These are phyloP conservation scores for Lentinula aciculospora DNA, from an alignment of 768 basidiomycete species.

Conservation along the genomic window DNA sequence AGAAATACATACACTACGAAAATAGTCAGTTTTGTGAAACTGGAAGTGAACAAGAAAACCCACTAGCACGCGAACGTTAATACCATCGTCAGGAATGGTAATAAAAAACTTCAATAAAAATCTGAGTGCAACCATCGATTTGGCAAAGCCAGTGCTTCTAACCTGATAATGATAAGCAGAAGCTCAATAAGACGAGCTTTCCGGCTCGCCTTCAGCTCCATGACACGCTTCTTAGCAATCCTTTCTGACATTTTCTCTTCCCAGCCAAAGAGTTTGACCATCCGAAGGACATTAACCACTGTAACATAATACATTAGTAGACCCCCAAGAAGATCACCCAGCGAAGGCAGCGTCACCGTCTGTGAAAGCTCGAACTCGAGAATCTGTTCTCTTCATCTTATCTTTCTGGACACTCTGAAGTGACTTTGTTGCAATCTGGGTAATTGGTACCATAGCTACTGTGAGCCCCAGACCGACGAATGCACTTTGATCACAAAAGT, in stretches of 20 bases:
- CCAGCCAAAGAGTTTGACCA: constrained; percentile 71
- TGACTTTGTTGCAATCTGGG: constrained; percentile 30
- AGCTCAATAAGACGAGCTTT: constrained; percentile 47
- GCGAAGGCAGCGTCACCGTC: constrained; percentile 20
- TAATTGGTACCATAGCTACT: constrained; percentile 33
- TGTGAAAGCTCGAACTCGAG: constrained; percentile 36
- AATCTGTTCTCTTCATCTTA: constrained; percentile 39
- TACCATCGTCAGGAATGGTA: constrained; percentile 64
- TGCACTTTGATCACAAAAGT: constrained; percentile 17
- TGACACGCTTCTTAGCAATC: constrained; percentile 51
- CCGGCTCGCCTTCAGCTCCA: constrained; percentile 53
- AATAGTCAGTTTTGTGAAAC: background rate
- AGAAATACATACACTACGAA: constrained; percentile 1
- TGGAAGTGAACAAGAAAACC: constrained; percentile 12
- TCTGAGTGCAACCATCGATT: background rate
- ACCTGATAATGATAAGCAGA: constrained; percentile 38
- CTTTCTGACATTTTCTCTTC: constrained; percentile 48
- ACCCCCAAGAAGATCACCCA: constrained; percentile 20
- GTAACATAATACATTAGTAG: constrained; percentile 15
- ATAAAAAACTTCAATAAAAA: constrained; percentile 35
- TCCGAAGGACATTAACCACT: constrained; percentile 55
- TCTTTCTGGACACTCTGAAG: constrained; percentile 26
- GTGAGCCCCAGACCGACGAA: constrained; percentile 37
- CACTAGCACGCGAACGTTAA: constrained; percentile 58
- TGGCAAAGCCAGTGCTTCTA: background rate